These are phyloP conservation scores for Fraxinus americana DNA, from an alignment of 257 asterid genomes.

Conservation along the genomic window DNA sequence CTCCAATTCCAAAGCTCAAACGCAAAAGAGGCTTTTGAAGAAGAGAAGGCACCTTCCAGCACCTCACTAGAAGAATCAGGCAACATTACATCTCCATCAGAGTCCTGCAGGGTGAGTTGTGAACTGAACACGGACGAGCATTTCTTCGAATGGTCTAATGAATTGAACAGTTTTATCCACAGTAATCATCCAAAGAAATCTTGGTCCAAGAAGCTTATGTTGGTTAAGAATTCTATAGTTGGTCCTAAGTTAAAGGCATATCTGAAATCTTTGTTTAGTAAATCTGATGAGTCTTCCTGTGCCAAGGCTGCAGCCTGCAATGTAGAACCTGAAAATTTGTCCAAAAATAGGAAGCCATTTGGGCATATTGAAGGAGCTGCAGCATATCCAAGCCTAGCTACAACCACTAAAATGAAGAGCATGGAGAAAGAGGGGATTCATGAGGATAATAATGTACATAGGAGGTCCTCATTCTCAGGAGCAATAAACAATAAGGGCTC, in stretches of 20 bases:
- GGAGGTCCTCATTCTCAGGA: slow-evolving; percentile 32
- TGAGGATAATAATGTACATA: not conserved
- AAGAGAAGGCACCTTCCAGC: slow-evolving; percentile 15
- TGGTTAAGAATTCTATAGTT: slow-evolving; percentile 39
- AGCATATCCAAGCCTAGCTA: too few relatives aligned
- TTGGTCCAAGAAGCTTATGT: slow-evolving; percentile 50
- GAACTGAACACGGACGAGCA: slow-evolving; percentile 35
- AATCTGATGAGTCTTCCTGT: not conserved
- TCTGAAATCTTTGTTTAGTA: slow-evolving; percentile 37
- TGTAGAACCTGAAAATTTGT: slow-evolving; percentile 29
- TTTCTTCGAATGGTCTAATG: slow-evolving; percentile 74
- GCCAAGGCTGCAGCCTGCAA: slow-evolving; percentile 4
- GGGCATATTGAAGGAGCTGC: slow-evolving; percentile 19
- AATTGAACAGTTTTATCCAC: slow-evolving; percentile 44
- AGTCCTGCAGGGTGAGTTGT: too few relatives aligned
- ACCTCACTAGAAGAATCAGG: too few relatives aligned
- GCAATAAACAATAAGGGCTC: slow-evolving; percentile 8
- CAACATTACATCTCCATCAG: too few relatives aligned
- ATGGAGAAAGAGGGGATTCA: too few relatives aligned
- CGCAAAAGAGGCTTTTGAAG: slow-evolving; percentile 19
- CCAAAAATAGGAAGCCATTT: slow-evolving; percentile 45
- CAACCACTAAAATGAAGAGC: too few relatives aligned
- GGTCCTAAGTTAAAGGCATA: slow-evolving; percentile 42
- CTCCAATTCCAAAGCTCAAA: slow-evolving; percentile 29
- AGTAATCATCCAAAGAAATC: slow-evolving; percentile 39